Evolutionary conservation across 805 yeast genomes (phyloP).

Genomic region (Alloascoidea africana): DNA sequence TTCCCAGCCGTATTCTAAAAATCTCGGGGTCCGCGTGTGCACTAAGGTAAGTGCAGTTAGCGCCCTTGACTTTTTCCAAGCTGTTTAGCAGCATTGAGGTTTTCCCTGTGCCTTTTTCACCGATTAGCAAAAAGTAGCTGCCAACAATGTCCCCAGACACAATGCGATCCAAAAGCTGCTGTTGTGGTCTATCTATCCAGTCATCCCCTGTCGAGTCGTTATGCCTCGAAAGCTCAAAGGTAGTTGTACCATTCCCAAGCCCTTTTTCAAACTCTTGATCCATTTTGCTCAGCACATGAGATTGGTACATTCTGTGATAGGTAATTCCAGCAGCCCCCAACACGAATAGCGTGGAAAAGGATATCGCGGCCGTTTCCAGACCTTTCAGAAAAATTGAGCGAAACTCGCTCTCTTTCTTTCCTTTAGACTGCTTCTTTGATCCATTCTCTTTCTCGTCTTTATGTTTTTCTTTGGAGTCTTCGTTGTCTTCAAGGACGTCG

Average conservation of each 20-base stretch:
- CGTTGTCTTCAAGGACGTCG: too few relatives aligned
- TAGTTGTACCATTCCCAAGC: conserved; percentile 45
- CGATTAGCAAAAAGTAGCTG: conserved; percentile 55
- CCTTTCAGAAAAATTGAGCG: conserved; percentile 24
- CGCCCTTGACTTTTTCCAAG: conserved; percentile 45
- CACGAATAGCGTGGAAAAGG: conserved; percentile 51
- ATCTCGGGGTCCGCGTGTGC: conserved; percentile 82
- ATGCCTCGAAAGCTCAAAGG: conserved; percentile 13
- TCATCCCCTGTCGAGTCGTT: conserved; percentile 24
- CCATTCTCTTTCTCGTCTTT: too few relatives aligned
- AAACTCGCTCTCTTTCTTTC: too few relatives aligned
- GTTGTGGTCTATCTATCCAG: conserved; percentile 67
- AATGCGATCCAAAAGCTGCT: conserved; percentile 44
- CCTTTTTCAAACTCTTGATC: conserved; percentile 50
- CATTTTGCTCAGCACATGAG: conserved; percentile 49
- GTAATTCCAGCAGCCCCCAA: conserved; percentile 59
- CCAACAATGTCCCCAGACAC: conserved; percentile 51
- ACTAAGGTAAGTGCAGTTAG: conserved; percentile 55
- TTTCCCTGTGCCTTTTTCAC: conserved; percentile 83
- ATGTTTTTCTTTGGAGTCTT: too few relatives aligned
- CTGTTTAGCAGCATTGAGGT: conserved; percentile 62
- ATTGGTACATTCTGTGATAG: conserved; percentile 48
- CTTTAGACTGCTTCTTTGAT: too few relatives aligned
- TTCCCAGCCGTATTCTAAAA: conserved; percentile 60
- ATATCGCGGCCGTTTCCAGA: conserved; percentile 55